phyloP scores from a whole-genome alignment of 352 stramenopile genomes.

The Phytopythium vexans region DNA sequence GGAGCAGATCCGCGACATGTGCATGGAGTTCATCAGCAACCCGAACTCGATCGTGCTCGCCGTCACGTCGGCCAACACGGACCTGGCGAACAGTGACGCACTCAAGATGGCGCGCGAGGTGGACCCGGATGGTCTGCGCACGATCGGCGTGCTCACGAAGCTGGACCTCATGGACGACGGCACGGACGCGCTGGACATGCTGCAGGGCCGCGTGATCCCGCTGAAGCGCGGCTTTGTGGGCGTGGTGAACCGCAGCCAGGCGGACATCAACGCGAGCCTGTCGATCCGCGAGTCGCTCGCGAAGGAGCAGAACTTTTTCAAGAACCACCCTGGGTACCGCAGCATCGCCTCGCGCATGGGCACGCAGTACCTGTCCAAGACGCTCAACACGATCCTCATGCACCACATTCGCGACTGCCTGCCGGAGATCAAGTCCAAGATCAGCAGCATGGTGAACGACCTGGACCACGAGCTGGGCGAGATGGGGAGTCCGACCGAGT shows the following conservation, averaged over 20 bases:
- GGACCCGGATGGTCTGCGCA: conserved; percentile 92
- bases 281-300: conserved; percentile 92
- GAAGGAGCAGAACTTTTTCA: conserved; percentile 98
- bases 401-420: conserved; percentile 99
- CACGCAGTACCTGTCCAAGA: conserved; percentile 95
- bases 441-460: conserved; percentile 94
- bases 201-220: conserved; percentile 96
- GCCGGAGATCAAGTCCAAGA: conserved; percentile 98
- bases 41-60: conserved; percentile 99
- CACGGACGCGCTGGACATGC: conserved; percentile 97
- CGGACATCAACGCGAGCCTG: conserved; percentile 96
- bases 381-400: conserved; percentile 99
- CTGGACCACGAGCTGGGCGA: conserved; percentile 95
- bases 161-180: conserved; percentile 99
- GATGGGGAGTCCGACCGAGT: conserved; percentile 90
- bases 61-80: conserved; percentile 98
- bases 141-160: conserved; percentile 99
- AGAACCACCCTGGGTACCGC: conserved; percentile 95
- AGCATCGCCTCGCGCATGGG: conserved; percentile 93
- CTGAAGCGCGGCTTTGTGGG: conserved; percentile 97
- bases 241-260: conserved; percentile 98
- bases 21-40: conserved; percentile 97
- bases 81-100: conserved; percentile 98
- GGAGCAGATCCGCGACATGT: conserved; percentile 99
- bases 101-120: conserved; percentile 97